Percentiles rank a stretch among this genome's conserved stretches.
These are phyloP conservation scores for Termitomyces sp. DNA, from an alignment of 768 basidiomycete species.

Conservation along the genomic window DNA sequence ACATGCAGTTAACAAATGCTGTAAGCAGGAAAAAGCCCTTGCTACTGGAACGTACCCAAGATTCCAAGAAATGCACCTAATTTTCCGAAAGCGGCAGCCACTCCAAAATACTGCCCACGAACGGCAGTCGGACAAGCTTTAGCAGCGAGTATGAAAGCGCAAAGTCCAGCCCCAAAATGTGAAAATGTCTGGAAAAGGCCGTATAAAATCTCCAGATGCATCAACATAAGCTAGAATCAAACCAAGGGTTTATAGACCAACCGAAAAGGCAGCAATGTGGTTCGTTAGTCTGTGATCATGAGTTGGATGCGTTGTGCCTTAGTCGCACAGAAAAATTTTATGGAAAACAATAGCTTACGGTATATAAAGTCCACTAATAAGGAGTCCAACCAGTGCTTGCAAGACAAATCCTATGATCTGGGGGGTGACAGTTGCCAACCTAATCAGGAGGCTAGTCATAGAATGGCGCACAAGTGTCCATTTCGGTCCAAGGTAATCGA, in stretches of 20 bases:
- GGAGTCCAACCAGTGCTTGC: constrained; percentile 41
- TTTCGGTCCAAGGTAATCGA: constrained; percentile 73
- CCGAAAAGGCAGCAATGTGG: constrained; percentile 73
- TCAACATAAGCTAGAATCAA: neutral
- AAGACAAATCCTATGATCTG: constrained; percentile 63
- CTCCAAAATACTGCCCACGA: constrained; percentile 78
- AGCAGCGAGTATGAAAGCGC: constrained; percentile 73
- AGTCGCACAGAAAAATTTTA: neutral
- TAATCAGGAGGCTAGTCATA: neutral
- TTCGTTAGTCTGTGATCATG: constrained; percentile 36
- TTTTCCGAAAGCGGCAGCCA: constrained; percentile 85
- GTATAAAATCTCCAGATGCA: constrained; percentile 55
- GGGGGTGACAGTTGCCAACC: neutral
- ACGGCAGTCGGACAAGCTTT: constrained; percentile 80
- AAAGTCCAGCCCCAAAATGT: constrained; percentile 83
- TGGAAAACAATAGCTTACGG: constrained; percentile 22
- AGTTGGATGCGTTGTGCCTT: neutral
- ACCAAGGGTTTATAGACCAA: constrained; percentile 12
- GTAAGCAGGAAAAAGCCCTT: neutral
- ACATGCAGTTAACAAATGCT: neutral
- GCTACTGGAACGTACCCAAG: constrained; percentile 29
- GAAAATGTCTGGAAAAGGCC: constrained; percentile 61
- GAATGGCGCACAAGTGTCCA: constrained; percentile 48
- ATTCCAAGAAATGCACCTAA: constrained; percentile 44
- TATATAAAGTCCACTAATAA: constrained; percentile 55